These are phyloP conservation scores for Ramalina intermedia DNA, from an alignment of 495 filamentous ascomycete species.

Conservation along the genomic window DNA sequence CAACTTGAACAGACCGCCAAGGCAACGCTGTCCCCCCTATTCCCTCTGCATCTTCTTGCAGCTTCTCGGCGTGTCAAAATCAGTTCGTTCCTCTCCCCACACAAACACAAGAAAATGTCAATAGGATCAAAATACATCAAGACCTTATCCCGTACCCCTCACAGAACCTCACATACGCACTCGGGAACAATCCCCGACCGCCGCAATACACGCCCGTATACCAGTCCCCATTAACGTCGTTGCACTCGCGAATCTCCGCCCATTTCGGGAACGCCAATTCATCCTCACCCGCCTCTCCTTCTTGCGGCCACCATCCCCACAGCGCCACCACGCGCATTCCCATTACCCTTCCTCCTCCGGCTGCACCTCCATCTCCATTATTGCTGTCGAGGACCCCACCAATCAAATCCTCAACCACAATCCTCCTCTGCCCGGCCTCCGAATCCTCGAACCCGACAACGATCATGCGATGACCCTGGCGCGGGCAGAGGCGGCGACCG, in stretches of 20 bases:
- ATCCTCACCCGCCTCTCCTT: slow-evolving; percentile 35
- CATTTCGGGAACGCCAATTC: slow-evolving; percentile 73
- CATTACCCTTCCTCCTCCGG: slow-evolving; percentile 38
- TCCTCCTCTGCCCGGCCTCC: slow-evolving; percentile 35
- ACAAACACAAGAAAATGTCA: too few species aligned
- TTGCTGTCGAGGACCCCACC: slow-evolving; percentile 54
- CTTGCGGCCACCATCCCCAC: slow-evolving; percentile 63
- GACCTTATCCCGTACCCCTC: slow-evolving; percentile 13
- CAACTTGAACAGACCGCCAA: too few species aligned
- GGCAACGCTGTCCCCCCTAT: too few species aligned
- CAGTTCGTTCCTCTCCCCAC: too few species aligned
- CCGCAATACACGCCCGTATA: slow-evolving; percentile 69
- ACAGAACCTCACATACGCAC: slow-evolving; percentile 45
- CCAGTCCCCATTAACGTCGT: slow-evolving; percentile 81
- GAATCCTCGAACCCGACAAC: slow-evolving; percentile 57
- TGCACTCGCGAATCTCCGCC: slow-evolving; percentile 64
- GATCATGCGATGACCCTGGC: slow-evolving; percentile 69
- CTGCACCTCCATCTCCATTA: slow-evolving; percentile 17
- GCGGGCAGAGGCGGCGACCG: slow-evolving; percentile 67
- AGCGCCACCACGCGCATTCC: slow-evolving; percentile 45
- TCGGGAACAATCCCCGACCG: slow-evolving; percentile 58
- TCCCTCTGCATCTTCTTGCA: too few species aligned
- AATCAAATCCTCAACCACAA: slow-evolving; percentile 51
- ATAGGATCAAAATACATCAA: too few species aligned
- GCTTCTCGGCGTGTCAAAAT: too few species aligned